A percentile compares a stretch with the other conserved stretches of the same genome.
Evolutionary conservation across 2,329 filamentous ascomycete genomes (phyloP).

Genomic region (Epicoccum sorghinum): DNA sequence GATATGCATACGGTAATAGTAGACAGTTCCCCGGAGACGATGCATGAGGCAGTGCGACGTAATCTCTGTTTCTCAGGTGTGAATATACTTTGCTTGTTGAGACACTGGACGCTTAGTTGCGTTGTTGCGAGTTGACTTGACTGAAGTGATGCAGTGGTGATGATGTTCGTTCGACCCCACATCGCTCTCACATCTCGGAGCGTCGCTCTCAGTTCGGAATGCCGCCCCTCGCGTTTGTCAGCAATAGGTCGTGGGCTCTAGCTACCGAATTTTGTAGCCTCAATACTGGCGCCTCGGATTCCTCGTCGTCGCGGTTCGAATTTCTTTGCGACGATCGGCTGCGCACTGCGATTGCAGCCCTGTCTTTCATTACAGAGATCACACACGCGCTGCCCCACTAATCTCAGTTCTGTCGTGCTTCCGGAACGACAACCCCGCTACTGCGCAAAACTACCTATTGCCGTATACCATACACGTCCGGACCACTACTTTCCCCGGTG

Average conservation of each 20-base stretch:
- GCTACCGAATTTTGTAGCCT: conserved; percentile 2
- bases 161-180: neutral
- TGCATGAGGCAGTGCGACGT: too few species aligned
- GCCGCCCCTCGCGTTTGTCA: conserved; percentile 16
- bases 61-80: neutral
- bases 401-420: conserved; percentile 41
- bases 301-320: conserved; percentile 1
- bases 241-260: conserved; percentile 7
- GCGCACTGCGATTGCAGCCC: conserved; percentile 5
- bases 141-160: conserved; percentile 7
- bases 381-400: conserved; percentile 32
- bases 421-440: conserved; percentile 35
- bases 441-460: conserved; percentile 28
- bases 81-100: neutral
- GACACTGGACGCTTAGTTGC: neutral
- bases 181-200: neutral
- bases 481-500: conserved; percentile 28
- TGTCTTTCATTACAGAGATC: conserved; percentile 1
- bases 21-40: neutral
- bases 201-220: conserved; percentile 9
- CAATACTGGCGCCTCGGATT: conserved; percentile 2
- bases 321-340: conserved; percentile 1
- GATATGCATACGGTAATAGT: neutral
- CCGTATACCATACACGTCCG: conserved; percentile 24
- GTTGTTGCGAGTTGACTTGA: neutral